Evolutionary conservation across 371 early-diverging fungal genomes (phyloP).

Genomic region (Massospora cicadina): DNA sequence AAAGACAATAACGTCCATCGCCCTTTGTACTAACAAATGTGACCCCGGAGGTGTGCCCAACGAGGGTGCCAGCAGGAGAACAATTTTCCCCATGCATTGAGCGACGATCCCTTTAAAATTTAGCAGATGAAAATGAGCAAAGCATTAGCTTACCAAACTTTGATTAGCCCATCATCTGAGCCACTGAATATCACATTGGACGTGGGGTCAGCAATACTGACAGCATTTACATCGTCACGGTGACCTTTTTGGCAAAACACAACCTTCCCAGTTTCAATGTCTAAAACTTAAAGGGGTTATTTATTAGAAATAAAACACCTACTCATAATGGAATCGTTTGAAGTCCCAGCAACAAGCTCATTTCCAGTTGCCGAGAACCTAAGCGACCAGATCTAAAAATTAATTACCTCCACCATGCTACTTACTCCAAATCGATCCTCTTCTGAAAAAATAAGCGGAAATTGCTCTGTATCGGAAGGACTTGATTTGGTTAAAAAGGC

Average conservation of each 20-base stretch:
- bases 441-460: conserved; percentile 21
- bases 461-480: conserved; percentile 17
- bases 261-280: conserved; percentile 26
- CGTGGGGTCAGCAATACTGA: conserved; percentile 35
- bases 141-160: conserved; percentile 24
- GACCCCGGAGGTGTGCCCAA: conserved; percentile 49
- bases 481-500: conserved; percentile 27
- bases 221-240: conserved; percentile 31
- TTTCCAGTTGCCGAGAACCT: conserved; percentile 33
- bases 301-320: neutral
- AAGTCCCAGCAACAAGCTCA: conserved; percentile 37
- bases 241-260: conserved; percentile 26
- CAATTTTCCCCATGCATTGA: conserved; percentile 20
- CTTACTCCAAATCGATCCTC: conserved; percentile 17
- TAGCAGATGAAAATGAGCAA: neutral
- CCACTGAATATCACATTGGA: conserved; percentile 38
- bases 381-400: conserved; percentile 35
- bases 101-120: conserved; percentile 27
- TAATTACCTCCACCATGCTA: neutral
- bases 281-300: conserved; percentile 22
- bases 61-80: conserved; percentile 30
- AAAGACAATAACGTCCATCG: conserved; percentile 34
- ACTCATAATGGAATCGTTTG: conserved; percentile 16
- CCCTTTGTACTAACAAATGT: conserved; percentile 40
- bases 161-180: conserved; percentile 34